phyloP scores from a whole-genome alignment of 2,329 filamentous ascomycete genomes.

The Ophiocordyceps unilateralis region DNA sequence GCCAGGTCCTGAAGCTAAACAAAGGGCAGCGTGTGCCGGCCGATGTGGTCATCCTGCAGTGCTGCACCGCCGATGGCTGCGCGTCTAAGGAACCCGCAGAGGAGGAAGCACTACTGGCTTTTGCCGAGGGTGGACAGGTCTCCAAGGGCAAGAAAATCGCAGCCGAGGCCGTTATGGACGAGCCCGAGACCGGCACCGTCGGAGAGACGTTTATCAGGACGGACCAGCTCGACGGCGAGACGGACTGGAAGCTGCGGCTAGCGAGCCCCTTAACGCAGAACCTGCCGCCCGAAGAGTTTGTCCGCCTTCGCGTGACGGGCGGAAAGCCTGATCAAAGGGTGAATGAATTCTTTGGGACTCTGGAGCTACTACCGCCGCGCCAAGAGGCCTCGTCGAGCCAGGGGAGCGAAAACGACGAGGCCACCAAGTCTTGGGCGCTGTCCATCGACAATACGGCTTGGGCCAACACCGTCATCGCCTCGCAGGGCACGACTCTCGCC shows the following conservation, averaged over 20 bases:
- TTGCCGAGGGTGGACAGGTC: conserved; percentile 18
- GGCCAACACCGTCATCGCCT: conserved; percentile 95
- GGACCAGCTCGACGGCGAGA: conserved; percentile 93
- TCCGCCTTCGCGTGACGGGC: conserved; percentile 54
- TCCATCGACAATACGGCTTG: conserved; percentile 96
- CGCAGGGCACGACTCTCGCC: conserved; percentile 73
- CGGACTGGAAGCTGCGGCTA: conserved; percentile 90
- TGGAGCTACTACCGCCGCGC: conserved; percentile 51
- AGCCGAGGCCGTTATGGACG: conserved; percentile 8
- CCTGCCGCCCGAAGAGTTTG: conserved; percentile 56
- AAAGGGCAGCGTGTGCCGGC: conserved; percentile 91
- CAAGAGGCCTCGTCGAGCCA: conserved; percentile 26
- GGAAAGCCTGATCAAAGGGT: conserved; percentile 87
- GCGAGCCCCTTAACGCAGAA: conserved; percentile 74
- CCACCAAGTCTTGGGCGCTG: conserved; percentile 48
- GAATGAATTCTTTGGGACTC: conserved; percentile 84
- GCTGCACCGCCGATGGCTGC: conserved; percentile 41
- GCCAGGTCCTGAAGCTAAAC: conserved; percentile 80
- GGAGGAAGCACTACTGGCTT: conserved; percentile 24
- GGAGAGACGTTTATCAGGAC: conserved; percentile 96
- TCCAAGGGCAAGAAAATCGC: conserved; percentile 18
- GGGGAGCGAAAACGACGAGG: conserved; percentile 16
- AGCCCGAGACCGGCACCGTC: conserved; percentile 24
- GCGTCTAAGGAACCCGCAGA: conserved; percentile 14
- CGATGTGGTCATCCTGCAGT: conserved; percentile 86